Percentiles rank a stretch among this genome's conserved stretches.
Evolutionary conservation across 2,329 filamentous ascomycete genomes (phyloP).

Genomic region (Arthrobotrys sinensis): DNA sequence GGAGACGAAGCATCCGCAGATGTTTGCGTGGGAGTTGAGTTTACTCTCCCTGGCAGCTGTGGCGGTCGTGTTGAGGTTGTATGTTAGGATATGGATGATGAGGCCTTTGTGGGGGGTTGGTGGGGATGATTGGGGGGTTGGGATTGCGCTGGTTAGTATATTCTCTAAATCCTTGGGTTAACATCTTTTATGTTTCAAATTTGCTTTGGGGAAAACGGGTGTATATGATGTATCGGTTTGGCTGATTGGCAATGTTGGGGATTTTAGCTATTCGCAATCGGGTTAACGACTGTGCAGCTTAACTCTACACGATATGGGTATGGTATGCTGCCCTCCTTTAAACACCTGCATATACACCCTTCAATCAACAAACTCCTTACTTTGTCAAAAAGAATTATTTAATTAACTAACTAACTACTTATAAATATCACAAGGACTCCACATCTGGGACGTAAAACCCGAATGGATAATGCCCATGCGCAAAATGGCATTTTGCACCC

Average conservation of each 20-base stretch:
- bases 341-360: background rate
- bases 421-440: slow-evolving; percentile 26
- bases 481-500: slow-evolving; percentile 54
- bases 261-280: slow-evolving; percentile 44
- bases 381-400: background rate
- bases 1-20: slow-evolving; percentile 46
- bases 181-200: no score
- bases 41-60: slow-evolving; percentile 32
- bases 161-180: background rate
- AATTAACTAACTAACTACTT: background rate
- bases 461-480: slow-evolving; percentile 59
- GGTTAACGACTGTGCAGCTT: slow-evolving; percentile 45
- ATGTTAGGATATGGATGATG: slow-evolving; percentile 55
- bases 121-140: slow-evolving; percentile 52
- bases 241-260: background rate
- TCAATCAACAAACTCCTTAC: background rate
- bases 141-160: slow-evolving; percentile 35
- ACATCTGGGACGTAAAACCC: slow-evolving; percentile 57
- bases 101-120: slow-evolving; percentile 49
- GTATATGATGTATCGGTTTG: no score
- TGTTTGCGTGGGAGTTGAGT: slow-evolving; percentile 55
- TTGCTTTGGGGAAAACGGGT: no score
- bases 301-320: slow-evolving; percentile 54
- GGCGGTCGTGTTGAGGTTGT: slow-evolving; percentile 46
- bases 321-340: slow-evolving; percentile 31